A percentile compares a stretch with the other conserved stretches of the same genome.
Evolutionary conservation across 352 stramenopile species (phyloP).

Genomic region (Phytophthora podocarpi): DNA sequence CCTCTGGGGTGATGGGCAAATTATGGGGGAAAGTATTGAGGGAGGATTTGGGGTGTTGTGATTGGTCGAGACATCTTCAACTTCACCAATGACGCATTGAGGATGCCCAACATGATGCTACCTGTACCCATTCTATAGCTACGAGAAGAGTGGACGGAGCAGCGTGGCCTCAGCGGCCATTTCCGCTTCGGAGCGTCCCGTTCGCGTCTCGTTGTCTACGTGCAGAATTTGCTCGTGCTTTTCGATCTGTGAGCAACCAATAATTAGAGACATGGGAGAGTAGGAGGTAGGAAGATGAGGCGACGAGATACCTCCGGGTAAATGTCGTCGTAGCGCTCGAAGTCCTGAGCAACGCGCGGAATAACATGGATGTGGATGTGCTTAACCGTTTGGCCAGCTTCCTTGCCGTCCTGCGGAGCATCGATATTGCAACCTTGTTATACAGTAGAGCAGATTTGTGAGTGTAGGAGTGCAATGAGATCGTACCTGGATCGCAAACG

Average conservation of each 20-base stretch:
- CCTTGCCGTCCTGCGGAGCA: constrained; percentile 72
- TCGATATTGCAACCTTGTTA: not conserved
- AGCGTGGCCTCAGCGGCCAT: constrained; percentile 83
- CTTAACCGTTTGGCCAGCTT: constrained; percentile 90
- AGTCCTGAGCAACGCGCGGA: constrained; percentile 77
- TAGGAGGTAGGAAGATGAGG: not conserved
- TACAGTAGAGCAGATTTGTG: not conserved
- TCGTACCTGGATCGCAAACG: constrained; percentile 90
- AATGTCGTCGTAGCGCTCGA: constrained; percentile 91
- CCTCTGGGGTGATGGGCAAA: constrained; percentile 2
- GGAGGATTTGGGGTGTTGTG: not conserved
- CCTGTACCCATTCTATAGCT: too few species aligned
- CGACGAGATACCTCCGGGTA: constrained; percentile 79
- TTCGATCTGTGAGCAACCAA: constrained; percentile 47
- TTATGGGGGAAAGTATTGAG: constrained; percentile 3
- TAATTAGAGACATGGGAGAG: not conserved
- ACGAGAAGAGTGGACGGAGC: constrained; percentile 44
- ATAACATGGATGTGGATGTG: constrained; percentile 96
- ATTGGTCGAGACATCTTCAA: constrained; percentile 33
- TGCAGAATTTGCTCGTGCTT: constrained; percentile 55
- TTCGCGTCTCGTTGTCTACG: constrained; percentile 77
- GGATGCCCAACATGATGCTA: too few species aligned
- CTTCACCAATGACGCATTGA: too few species aligned
- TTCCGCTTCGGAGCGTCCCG: constrained; percentile 67
- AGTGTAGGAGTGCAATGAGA: not conserved